Base-by-base conservation (phyloP, 1,284 basidiomycete species). In the Mycena citricolor region DNA sequence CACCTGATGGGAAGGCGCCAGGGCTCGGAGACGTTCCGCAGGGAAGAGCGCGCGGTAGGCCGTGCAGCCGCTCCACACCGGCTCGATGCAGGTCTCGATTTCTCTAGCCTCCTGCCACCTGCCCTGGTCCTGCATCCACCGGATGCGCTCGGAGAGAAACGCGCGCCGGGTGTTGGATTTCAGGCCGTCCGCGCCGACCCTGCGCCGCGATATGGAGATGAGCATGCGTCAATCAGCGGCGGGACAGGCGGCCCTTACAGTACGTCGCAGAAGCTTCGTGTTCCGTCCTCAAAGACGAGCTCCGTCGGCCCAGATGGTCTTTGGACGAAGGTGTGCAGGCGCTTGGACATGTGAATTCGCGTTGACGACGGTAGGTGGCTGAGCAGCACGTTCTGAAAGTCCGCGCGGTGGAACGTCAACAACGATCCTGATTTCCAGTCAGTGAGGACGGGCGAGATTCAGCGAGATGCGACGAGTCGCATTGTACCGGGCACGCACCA, bases 331-430 rank as follows among this genome's bases (percentile, higher is more conserved):
- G 71, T 71, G 38, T 60, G 61, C 38, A 78, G 62, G 6, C 76
- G 72, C 57, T 77, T 79, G 10, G 64, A 67, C 56, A 70, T 73
- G 39, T 70, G 65, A 7, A 70, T 65, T 29, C 59, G 60, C 49
- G 64, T 68, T 10, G 66, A 57, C 30, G 64, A 51, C 4, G 69
- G 67, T 13, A 79, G 61, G 39, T 64, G 67, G 37, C 61, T 55
- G 11, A 78, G 63, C 42, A 79, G 66, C 1, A 67, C 69, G 33
- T 64, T 62, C 42, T 77, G 73, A 51, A 78, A 75, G 51, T 78
- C 74, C 24, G 74, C 68, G 3, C 77, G 68, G 58, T 77, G 76
- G 49, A 77, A 70, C 17, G 66, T 60, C 44, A 71, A 59, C 40
- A 74, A 52, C 35, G 59, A 60, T 24, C 73, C 76, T 79, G 52